Base-by-base conservation (phyloP, 371 early-diverging fungal genomes). In the Apophysomyces trapeziformis region DNA sequence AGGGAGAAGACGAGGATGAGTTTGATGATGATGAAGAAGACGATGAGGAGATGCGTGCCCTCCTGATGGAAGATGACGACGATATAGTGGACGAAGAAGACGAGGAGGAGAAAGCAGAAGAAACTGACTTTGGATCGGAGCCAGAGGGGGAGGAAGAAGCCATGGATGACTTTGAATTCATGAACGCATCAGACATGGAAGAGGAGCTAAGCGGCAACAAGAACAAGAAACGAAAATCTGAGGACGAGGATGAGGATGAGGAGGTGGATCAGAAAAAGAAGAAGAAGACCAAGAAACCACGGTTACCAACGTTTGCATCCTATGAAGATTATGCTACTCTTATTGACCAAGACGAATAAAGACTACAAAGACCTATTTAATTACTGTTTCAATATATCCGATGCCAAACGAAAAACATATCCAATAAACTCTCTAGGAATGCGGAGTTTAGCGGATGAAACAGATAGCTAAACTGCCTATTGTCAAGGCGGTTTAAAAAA, bases 261-360 rank as follows among this genome's bases (percentile, higher is more conserved):
- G 72, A 46, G 8, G 70, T 61, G 16, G 70, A 69, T 60, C 54
- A 43, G 7, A 79, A 71, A 77, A 88, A 88, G 75, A 80, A 82
- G 63, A 81, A 81, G 75, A 87, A 87, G 79, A 69, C 61, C 38
- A 66, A 81, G 65, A 81, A 77, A 57, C 70, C 68, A 57, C 60
- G 82, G 74, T 66, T 91, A 69, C 92, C 92, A 37, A 84, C 87
- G 44, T 88, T 92, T 70, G 92, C 88, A 16, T 85, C 89, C 21
- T 85, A 82, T 68, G 91, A 92, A 65, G 92, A 92, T 61, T 92
- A 92, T 73, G 90, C 89, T 32, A 68, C 67, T 38, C 66, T 76
- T 39, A 70, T 76, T 58, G 77, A 76, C 45, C 66, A 71, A 46
- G 71, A 73, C 13, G 61, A 57, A 5, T 62, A 71, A 57, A 50